Percentiles rank a stretch among this genome's conserved stretches.
Evolutionary conservation across 345 rosid species (phyloP).

Genomic region (Euphorbia lathyris): DNA sequence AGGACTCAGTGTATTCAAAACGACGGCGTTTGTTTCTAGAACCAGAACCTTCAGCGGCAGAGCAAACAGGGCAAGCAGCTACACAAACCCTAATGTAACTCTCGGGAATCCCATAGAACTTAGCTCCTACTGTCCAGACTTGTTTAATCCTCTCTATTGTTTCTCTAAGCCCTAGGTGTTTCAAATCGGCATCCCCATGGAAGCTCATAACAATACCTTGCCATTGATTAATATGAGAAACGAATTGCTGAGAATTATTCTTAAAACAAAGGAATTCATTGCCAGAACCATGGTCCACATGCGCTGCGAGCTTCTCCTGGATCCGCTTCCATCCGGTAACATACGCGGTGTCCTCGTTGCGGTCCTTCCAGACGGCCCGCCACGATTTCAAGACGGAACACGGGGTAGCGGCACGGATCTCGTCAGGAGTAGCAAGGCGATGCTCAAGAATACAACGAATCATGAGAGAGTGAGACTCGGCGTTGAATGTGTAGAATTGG

Average conservation of each 20-base stretch:
- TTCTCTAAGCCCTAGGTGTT: slow-evolving; percentile 79
- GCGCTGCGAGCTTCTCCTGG: slow-evolving; percentile 87
- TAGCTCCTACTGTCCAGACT: slow-evolving; percentile 96
- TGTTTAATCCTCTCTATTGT: slow-evolving; percentile 94
- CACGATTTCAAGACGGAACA: slow-evolving; percentile 77
- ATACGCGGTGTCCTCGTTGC: slow-evolving; percentile 98
- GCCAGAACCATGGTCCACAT: slow-evolving; percentile 65
- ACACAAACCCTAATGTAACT: slow-evolving; percentile 97
- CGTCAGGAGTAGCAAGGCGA: slow-evolving; percentile 77
- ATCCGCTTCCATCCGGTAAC: slow-evolving; percentile 97
- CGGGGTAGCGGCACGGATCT: slow-evolving; percentile 90
- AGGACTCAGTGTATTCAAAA: slow-evolving; percentile 90
- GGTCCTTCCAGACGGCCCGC: slow-evolving; percentile 97
- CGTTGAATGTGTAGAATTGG: slow-evolving; percentile 96
- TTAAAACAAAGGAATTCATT: slow-evolving; percentile 85
- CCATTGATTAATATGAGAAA: slow-evolving; percentile 89
- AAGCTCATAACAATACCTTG: slow-evolving; percentile 91
- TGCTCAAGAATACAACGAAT: slow-evolving; percentile 82
- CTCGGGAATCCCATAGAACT: slow-evolving; percentile 94
- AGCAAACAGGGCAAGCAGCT: slow-evolving; percentile 78
- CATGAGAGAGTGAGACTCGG: slow-evolving; percentile 92
- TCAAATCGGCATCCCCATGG: slow-evolving; percentile 91
- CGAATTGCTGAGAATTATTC: slow-evolving; percentile 82
- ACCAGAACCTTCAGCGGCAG: slow-evolving; percentile 66
- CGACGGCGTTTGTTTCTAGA: slow-evolving; percentile 77